These are phyloP conservation scores for Aspergillus sp. DNA, from an alignment of 2,329 filamentous ascomycete genomes.

Conservation along the genomic window DNA sequence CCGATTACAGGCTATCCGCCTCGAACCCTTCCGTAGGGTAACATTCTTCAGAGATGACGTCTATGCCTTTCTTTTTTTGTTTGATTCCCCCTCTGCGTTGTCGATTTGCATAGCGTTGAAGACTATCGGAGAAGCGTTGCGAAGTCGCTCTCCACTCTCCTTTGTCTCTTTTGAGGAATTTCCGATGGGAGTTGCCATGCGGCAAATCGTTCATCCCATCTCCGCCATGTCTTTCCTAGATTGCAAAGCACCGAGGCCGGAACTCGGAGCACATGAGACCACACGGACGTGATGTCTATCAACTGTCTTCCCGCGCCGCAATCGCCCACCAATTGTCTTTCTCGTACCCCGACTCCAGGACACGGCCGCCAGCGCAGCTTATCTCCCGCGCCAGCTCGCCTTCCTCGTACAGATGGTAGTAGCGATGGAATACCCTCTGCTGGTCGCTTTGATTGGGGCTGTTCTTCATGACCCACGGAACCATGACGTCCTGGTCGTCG, in stretches of 20 bases:
- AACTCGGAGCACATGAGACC: slow-evolving; percentile 14
- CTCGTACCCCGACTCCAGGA: slow-evolving; percentile 80
- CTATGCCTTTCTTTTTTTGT: slow-evolving; percentile 17
- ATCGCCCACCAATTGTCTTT: slow-evolving; percentile 98
- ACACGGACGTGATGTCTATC: slow-evolving; percentile 9
- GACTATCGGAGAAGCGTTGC: too few relatives aligned
- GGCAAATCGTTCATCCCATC: too few relatives aligned
- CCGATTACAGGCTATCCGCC: slow-evolving; percentile 25
- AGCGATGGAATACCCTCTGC: slow-evolving; percentile 63
- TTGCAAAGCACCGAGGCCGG: too few relatives aligned
- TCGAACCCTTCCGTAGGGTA: slow-evolving; percentile 25
- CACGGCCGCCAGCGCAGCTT: slow-evolving; percentile 59
- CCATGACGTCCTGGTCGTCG: slow-evolving; percentile 80
- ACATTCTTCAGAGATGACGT: slow-evolving; percentile 14
- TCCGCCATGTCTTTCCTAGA: too few relatives aligned
- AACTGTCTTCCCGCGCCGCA: slow-evolving; percentile 30
- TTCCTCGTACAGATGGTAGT: slow-evolving; percentile 85
- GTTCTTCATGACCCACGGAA: slow-evolving; percentile 75
- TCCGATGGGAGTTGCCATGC: too few relatives aligned
- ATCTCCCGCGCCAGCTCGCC: slow-evolving; percentile 82
- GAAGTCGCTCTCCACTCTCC: slow-evolving; percentile 10
- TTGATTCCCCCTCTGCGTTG: too few relatives aligned
- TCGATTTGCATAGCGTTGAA: slow-evolving; percentile 33
- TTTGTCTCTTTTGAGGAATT: slow-evolving; percentile 16
- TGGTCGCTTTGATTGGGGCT: slow-evolving; percentile 16